A percentile compares a stretch with the other conserved stretches of the same genome.
These are phyloP conservation scores for Catunica adiposa DNA, from an alignment of 2,329 filamentous ascomycete species.

Conservation along the genomic window DNA sequence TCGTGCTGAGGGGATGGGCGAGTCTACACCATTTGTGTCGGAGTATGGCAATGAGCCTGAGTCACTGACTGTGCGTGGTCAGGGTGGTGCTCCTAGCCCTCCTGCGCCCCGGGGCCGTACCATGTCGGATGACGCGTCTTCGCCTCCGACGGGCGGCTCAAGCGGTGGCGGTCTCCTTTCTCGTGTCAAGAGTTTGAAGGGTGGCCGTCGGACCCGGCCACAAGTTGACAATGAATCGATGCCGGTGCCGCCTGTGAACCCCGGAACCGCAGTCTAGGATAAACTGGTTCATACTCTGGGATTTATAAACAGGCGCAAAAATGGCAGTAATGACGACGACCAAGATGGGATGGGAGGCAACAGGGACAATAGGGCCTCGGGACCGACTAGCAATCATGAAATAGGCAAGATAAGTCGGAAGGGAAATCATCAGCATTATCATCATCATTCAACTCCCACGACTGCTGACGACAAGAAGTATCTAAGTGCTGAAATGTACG, in stretches of 20 bases:
- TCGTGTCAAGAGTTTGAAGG: slow-evolving; percentile 70
- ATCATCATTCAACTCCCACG: background rate
- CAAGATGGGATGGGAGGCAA: background rate
- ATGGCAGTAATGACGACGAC: background rate
- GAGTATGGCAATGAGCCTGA: slow-evolving; percentile 51
- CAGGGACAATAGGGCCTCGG: background rate
- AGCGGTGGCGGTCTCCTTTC: slow-evolving; percentile 50
- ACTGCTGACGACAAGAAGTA: background rate
- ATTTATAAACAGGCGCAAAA: slow-evolving; percentile 14
- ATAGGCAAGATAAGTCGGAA: background rate
- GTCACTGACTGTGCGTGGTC: slow-evolving; percentile 29
- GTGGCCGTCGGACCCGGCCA: slow-evolving; percentile 31
- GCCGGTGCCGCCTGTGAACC: slow-evolving; percentile 15
- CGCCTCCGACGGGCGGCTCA: slow-evolving; percentile 18
- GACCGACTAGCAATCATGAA: background rate
- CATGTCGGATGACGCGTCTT: slow-evolving; percentile 9
- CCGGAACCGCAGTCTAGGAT: slow-evolving; percentile 27
- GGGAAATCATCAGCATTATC: background rate
- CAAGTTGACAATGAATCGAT: slow-evolving; percentile 13
- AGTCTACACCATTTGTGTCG: slow-evolving; percentile 9
- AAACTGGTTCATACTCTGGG: slow-evolving; percentile 14
- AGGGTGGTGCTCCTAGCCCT: slow-evolving; percentile 17
- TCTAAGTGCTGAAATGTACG: background rate
- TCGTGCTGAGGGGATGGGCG: slow-evolving; percentile 12
- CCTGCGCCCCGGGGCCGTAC: slow-evolving; percentile 10